Evolutionary conservation across 2,329 filamentous ascomycete species (phyloP).

Genomic region (Purpureocillium takamizusanense): DNA sequence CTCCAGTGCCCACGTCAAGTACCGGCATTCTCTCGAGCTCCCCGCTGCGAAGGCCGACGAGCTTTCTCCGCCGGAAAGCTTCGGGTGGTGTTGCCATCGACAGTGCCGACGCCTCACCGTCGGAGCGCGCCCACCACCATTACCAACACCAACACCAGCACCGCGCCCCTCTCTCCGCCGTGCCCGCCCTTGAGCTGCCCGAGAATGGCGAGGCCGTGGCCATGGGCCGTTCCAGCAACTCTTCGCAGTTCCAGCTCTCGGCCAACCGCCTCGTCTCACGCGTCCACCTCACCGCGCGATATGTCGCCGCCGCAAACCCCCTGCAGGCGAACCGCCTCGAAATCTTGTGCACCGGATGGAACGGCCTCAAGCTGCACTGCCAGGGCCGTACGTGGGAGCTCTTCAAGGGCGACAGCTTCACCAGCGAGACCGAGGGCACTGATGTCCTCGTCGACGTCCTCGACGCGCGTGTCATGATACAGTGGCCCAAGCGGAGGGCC

Average conservation of each 20-base stretch:
- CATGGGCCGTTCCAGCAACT: constrained; percentile 91
- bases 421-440: constrained; percentile 75
- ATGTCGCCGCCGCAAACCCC: constrained; percentile 58
- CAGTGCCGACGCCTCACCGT: not conserved
- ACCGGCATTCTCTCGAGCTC: constrained; percentile 86
- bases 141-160: too few species aligned
- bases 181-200: constrained; percentile 74
- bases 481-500: constrained; percentile 63
- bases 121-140: not conserved
- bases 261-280: constrained; percentile 88
- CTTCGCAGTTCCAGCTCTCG: constrained; percentile 90
- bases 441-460: constrained; percentile 96
- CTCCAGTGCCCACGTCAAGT: constrained; percentile 86
- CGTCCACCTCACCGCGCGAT: constrained; percentile 83
- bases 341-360: constrained; percentile 91
- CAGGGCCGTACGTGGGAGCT: constrained; percentile 81
- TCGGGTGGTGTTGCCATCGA: too few species aligned
- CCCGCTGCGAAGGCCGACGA: constrained; percentile 49
- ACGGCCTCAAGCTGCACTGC: constrained; percentile 87
- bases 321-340: constrained; percentile 72
- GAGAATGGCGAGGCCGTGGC: constrained; percentile 72
- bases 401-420: constrained; percentile 80
- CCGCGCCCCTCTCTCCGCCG: constrained; percentile 67
- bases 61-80: constrained; percentile 43
- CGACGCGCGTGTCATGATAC: constrained; percentile 78